Conservation (phyloP, 352 stramenopile genomes). For the Globisporangium polare region DNA sequence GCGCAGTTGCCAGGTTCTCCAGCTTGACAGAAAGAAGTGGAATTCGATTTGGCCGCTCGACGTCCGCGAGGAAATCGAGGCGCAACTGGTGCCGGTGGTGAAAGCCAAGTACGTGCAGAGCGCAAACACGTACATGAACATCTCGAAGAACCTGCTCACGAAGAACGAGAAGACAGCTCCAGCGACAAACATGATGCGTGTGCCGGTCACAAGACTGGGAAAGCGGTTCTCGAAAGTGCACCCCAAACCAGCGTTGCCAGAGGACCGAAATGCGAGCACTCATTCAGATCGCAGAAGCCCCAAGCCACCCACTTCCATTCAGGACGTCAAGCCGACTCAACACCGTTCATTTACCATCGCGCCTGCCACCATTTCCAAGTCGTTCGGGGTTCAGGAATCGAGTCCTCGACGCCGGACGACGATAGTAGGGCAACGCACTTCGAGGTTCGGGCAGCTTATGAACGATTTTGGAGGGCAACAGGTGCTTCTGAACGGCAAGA, state of each 20-base stretch:
- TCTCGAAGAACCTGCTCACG: constrained; percentile 64
- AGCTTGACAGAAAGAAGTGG: constrained; percentile 50
- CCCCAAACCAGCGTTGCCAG: not conserved
- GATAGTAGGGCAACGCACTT: not conserved
- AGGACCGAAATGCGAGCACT: not conserved
- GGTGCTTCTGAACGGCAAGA: not conserved
- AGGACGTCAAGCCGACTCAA: not conserved
- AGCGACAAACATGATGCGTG: not conserved
- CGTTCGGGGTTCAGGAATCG: not conserved
- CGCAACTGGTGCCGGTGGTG: constrained; percentile 30
- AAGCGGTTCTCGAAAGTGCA: constrained; percentile 6
- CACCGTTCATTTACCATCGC: constrained; percentile 3
- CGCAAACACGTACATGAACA: constrained; percentile 39
- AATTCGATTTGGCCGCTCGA: constrained; percentile 41
- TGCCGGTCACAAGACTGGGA: not conserved
- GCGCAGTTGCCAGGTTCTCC: constrained; percentile 57
- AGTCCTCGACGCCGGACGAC: not conserved
- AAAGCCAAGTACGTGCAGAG: constrained; percentile 31
- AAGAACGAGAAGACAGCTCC: constrained; percentile 38
- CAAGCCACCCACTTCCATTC: not conserved
- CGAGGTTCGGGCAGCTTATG: constrained; percentile 3
- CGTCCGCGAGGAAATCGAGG: constrained; percentile 37
- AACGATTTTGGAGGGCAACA: not conserved
- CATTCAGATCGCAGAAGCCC: not conserved
- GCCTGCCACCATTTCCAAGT: not conserved